Conservation (phyloP, 2,329 filamentous ascomycete species). For the Aspergillus carbonarius region DNA sequence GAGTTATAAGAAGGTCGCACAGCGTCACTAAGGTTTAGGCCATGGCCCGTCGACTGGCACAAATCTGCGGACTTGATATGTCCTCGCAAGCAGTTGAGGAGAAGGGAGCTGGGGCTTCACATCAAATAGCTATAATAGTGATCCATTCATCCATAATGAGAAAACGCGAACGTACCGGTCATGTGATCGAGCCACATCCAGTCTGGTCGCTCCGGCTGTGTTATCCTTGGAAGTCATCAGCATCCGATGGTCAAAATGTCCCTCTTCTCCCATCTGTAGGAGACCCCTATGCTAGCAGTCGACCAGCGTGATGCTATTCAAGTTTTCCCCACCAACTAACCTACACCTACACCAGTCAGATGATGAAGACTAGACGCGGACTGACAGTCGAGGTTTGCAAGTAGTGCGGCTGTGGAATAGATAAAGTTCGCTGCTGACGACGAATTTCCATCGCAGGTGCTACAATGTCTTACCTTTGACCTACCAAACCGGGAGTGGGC, state of each 20-base stretch:
- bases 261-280: too few relatives aligned
- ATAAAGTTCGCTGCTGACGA: not conserved
- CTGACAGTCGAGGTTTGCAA: not conserved
- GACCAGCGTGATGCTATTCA: too few relatives aligned
- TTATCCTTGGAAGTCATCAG: too few relatives aligned
- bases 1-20: conserved; percentile 64
- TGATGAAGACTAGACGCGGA: too few relatives aligned
- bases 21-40: conserved; percentile 3
- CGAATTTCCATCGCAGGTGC: not conserved
- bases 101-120: too few relatives aligned
- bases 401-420: not conserved
- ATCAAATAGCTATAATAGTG: too few relatives aligned
- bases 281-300: too few relatives aligned
- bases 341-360: not conserved
- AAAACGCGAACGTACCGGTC: not conserved
- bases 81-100: too few relatives aligned
- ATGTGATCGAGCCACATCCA: not conserved
- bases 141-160: too few relatives aligned
- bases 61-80: too few relatives aligned
- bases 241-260: too few relatives aligned
- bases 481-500: not conserved
- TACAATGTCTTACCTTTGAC: not conserved
- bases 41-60: not conserved
- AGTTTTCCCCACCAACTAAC: not conserved
- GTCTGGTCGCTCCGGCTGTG: not conserved